Base-by-base conservation (phyloP, 176 grass and related monocot species). In the Chloris gayana region DNA sequence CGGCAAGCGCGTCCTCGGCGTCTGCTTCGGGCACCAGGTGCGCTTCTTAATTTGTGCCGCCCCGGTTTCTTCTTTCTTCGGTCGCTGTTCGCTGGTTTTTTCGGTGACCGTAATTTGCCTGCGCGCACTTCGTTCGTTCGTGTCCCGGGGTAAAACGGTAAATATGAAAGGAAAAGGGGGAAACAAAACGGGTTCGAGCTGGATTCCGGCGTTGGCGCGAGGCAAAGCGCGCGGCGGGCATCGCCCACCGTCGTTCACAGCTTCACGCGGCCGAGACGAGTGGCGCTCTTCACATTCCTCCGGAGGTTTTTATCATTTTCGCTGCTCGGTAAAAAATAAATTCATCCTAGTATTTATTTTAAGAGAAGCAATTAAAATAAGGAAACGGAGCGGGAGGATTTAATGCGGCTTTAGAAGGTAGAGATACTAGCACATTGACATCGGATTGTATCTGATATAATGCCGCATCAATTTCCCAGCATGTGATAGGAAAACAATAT, bases 11-110 rank as follows among this genome's bases (percentile, higher is more conserved):
- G 4, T 94, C 83, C 92, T 98, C 65, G 95, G 95, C 83, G 69
- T 98, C 78, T 98, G 95, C 90, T 98, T 98, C 83, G 95, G 95
- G 18, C 95, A 98, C 79, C 95, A 98, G 95, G 95, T 98, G 63
- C 58, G n/a, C 2, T 18, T 50, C 47, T 10, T 39, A 45, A 7
- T 24, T 25, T 9, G 1, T 10, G 3, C 45, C 6, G 5, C 4
- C 24, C 25, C 8, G 7, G 8, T 50, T 44, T 11, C 7, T 44
- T 50, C 14, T 50, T 18, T 18, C 47, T 18, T 50, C 44, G 19
- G 19, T 22, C 19, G 54, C n/a, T 9, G 13, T 17, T 29, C 11
- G 37, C 18, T 10, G 33, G 14, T 12, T n/a, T 31, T 10, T 33
- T 57, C n/a, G 17, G n/a, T 37, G 31, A 57, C 6, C 6, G 17